These are phyloP conservation scores for Cavenderia fasciculata DNA, from an alignment of 78 protist genomes.

Conservation along the genomic window DNA sequence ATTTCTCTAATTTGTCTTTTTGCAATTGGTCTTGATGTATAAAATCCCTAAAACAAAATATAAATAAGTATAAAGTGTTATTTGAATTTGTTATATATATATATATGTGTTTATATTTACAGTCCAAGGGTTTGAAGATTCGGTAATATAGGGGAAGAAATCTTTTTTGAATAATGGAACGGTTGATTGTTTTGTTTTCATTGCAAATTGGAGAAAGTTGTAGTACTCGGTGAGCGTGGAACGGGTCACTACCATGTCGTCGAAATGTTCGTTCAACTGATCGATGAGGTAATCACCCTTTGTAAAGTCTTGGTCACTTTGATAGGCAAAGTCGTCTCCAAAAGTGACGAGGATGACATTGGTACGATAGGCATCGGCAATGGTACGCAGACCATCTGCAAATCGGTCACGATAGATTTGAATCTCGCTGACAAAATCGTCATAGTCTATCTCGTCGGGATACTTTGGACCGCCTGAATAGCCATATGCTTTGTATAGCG, in stretches of 20 bases:
- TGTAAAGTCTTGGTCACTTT: conserved; percentile 17
- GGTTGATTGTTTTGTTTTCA: background rate
- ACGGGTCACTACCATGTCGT: conserved; percentile 20
- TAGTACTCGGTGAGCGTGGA: conserved; percentile 81
- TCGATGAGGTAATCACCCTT: conserved; percentile 31
- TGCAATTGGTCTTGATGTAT: conserved; percentile 49
- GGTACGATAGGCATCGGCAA: background rate
- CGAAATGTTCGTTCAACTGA: conserved; percentile 19
- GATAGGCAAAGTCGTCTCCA: conserved; percentile 84
- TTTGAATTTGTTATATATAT: too few relatives aligned
- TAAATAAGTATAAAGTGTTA: too few relatives aligned
- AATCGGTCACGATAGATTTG: too few relatives aligned
- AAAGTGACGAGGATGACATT: conserved; percentile 55
- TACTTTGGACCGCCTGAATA: background rate
- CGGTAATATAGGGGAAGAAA: conserved; percentile 88
- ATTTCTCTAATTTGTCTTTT: conserved; percentile 53
- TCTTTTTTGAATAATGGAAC: conserved; percentile 60
- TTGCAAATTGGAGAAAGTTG: conserved; percentile 12
- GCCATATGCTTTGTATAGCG: conserved; percentile 65
- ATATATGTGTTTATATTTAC: too few relatives aligned
- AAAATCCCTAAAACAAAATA: too few relatives aligned
- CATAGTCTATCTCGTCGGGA: background rate
- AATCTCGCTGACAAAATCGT: background rate
- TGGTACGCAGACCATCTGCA: background rate
- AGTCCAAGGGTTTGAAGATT: conserved; percentile 67